phyloP scores from a whole-genome alignment of 2,329 filamentous ascomycete genomes.

The Knufia petricola region DNA sequence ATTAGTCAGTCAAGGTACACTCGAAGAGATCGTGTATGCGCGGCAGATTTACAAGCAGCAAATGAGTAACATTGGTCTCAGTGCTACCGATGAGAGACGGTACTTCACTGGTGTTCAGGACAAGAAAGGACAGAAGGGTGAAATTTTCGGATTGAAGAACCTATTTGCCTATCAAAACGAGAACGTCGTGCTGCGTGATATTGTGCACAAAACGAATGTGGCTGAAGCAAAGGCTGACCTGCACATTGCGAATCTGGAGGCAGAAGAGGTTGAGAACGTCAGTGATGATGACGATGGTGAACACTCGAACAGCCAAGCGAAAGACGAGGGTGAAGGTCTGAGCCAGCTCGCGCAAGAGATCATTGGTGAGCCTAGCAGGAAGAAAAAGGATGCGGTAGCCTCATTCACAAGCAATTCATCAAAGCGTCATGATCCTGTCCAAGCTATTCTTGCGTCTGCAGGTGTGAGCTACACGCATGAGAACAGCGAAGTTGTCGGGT shows the following conservation, averaged over 20 bases:
- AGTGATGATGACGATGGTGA: slow-evolving; percentile 19
- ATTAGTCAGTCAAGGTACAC: slow-evolving; percentile 79
- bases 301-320: slow-evolving; percentile 13
- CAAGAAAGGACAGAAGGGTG: slow-evolving; percentile 69
- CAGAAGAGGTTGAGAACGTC: slow-evolving; percentile 45
- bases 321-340: slow-evolving; percentile 53
- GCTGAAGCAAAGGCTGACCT: slow-evolving; percentile 85
- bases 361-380: slow-evolving; percentile 36
- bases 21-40: slow-evolving; percentile 95
- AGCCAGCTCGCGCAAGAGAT: slow-evolving; percentile 60
- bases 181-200: slow-evolving; percentile 76
- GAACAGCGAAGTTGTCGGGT: slow-evolving; percentile 88
- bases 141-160: slow-evolving; percentile 86
- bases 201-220: slow-evolving; percentile 96
- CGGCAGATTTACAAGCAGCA: slow-evolving; percentile 98
- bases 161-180: slow-evolving; percentile 68
- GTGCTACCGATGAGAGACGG: slow-evolving; percentile 77
- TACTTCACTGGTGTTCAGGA: slow-evolving; percentile 96
- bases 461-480: slow-evolving; percentile 95
- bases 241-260: slow-evolving; percentile 64
- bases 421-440: slow-evolving; percentile 61
- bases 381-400: slow-evolving; percentile 30
- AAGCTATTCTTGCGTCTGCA: slow-evolving; percentile 77
- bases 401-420: slow-evolving; percentile 22
- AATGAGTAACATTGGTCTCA: slow-evolving; percentile 95